phyloP scores from a whole-genome alignment of 768 basidiomycete species.

The Porphyrellus cyaneotinctus region DNA sequence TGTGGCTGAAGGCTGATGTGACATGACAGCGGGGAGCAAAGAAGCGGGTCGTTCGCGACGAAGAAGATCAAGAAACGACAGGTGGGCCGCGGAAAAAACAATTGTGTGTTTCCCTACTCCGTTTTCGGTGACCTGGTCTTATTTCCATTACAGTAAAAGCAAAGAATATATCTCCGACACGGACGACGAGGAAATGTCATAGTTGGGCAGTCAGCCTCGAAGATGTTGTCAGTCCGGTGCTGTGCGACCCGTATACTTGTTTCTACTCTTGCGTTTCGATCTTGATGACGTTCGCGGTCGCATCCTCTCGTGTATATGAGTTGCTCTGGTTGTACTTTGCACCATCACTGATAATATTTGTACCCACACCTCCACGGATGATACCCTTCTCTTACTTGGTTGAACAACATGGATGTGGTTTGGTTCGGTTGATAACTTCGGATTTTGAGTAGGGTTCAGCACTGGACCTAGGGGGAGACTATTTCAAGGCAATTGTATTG shows the following conservation, averaged over 20 bases:
- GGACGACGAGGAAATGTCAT: constrained; percentile 73
- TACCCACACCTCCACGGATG: no score
- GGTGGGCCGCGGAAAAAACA: constrained; percentile 72
- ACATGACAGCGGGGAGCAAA: constrained; percentile 45
- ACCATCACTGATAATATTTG: no score
- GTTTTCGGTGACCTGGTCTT: background rate
- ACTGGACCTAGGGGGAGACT: no score
- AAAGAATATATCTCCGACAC: constrained; percentile 85
- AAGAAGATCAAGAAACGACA: constrained; percentile 67
- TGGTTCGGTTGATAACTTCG: no score
- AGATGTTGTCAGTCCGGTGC: background rate
- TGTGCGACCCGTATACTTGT: background rate
- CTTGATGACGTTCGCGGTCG: background rate
- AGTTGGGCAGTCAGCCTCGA: constrained; percentile 15
- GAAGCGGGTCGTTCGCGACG: constrained; percentile 75
- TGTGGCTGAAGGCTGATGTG: background rate
- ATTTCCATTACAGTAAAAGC: constrained; percentile 60
- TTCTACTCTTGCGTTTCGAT: background rate
- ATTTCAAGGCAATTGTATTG: no score
- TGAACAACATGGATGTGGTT: no score
- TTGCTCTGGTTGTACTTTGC: background rate
- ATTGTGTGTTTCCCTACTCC: constrained; percentile 46
- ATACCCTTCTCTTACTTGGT: no score
- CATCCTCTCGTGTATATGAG: background rate
- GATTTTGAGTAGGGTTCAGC: no score